These are phyloP conservation scores for Taphrina sp. DNA, from an alignment of 1,139 yeast genomes.

Conservation along the genomic window DNA sequence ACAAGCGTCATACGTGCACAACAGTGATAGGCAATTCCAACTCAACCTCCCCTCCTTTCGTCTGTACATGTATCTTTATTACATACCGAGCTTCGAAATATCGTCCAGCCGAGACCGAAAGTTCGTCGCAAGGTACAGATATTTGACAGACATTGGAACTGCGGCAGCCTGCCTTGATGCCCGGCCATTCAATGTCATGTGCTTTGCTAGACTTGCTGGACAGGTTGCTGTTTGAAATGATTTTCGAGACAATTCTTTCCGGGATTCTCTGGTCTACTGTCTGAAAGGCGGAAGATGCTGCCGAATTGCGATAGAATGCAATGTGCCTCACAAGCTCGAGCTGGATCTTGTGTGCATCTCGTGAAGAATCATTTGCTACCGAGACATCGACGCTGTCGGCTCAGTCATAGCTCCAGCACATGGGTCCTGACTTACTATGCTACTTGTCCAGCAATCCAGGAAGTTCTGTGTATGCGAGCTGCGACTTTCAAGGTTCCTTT, in stretches of 20 bases:
- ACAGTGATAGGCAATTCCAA: constrained; percentile 24
- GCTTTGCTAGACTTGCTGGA: constrained; percentile 17
- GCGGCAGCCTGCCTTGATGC: constrained; percentile 29
- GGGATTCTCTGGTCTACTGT: constrained; percentile 31
- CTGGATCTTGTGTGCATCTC: constrained; percentile 17
- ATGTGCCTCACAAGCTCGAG: constrained; percentile 30
- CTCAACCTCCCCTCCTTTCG: constrained; percentile 19
- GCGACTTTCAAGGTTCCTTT: constrained; percentile 31
- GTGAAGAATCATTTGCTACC: constrained; percentile 30
- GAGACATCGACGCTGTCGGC: constrained; percentile 27
- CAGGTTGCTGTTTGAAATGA: constrained; percentile 18
- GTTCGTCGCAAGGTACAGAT: constrained; percentile 29
- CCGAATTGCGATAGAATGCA: constrained; percentile 28
- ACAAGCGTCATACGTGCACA: constrained; percentile 19
- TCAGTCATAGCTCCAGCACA: background rate
- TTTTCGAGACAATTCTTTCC: constrained; percentile 26
- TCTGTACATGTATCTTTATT: background rate
- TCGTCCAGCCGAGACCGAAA: constrained; percentile 32
- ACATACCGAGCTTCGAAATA: constrained; percentile 25
- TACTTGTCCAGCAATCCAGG: constrained; percentile 33
- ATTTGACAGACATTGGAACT: constrained; percentile 26
- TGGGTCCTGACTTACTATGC: constrained; percentile 2
- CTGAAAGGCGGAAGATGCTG: constrained; percentile 33
- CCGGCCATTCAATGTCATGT: constrained; percentile 27
- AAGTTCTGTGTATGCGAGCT: constrained; percentile 32